Evolutionary conservation across 805 yeast genomes (phyloP).

Genomic region (Lipomyces sp.): DNA sequence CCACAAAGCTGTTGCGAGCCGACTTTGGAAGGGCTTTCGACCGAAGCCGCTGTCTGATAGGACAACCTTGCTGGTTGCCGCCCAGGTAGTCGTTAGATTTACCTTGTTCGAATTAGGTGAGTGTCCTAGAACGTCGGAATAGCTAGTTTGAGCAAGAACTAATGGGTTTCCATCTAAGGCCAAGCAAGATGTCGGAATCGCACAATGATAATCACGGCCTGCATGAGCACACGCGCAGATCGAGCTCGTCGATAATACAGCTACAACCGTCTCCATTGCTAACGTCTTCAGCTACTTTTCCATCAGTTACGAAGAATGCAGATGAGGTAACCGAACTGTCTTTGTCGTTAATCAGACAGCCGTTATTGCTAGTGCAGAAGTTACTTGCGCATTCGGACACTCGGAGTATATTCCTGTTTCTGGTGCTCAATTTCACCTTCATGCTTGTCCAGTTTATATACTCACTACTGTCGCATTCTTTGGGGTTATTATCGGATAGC

Average conservation of each 20-base stretch:
- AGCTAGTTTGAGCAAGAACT: neutral
- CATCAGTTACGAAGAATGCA: neutral
- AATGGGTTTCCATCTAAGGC: neutral
- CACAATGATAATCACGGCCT: constrained; percentile 8
- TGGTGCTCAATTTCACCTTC: constrained; percentile 83
- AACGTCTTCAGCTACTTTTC: constrained; percentile 11
- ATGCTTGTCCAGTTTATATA: constrained; percentile 93
- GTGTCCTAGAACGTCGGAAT: neutral
- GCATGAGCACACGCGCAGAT: neutral
- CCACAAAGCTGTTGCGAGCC: neutral
- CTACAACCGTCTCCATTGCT: constrained; percentile 19
- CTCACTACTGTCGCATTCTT: constrained; percentile 88
- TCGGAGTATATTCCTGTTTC: constrained; percentile 83
- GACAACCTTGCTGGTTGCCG: neutral
- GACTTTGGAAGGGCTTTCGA: neutral
- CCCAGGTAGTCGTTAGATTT: neutral
- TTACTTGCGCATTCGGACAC: constrained; percentile 68
- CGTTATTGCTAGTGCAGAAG: constrained; percentile 32
- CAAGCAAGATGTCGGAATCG: constrained; percentile 12
- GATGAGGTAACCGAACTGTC: neutral
- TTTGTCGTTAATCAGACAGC: constrained; percentile 23
- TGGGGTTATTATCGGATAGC: constrained; percentile 90
- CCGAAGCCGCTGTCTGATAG: neutral
- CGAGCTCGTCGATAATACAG: constrained; percentile 15
- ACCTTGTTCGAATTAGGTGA: neutral